These are phyloP conservation scores for Malassezia pachydermatis DNA, from an alignment of 1,284 basidiomycete species.

Conservation along the genomic window DNA sequence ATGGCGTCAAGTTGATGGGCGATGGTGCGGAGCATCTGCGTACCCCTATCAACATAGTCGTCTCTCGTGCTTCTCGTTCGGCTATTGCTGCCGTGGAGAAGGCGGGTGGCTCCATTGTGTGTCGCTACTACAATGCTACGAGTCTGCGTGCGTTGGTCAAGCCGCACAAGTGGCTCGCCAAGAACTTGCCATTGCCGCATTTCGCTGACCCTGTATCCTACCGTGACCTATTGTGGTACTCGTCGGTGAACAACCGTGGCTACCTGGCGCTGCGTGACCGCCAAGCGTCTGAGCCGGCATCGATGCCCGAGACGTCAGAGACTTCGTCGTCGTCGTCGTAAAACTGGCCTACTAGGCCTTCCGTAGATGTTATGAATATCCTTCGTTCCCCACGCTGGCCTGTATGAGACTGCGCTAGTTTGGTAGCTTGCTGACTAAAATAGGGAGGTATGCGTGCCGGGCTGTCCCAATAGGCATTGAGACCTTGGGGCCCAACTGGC, in stretches of 20 bases:
- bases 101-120: constrained; percentile 71
- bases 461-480: no score
- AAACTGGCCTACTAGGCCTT: no score
- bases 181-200: constrained; percentile 28
- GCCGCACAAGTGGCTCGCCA: constrained; percentile 44
- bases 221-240: constrained; percentile 29
- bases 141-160: constrained; percentile 71
- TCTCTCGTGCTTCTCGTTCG: constrained; percentile 73
- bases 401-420: no score
- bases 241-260: constrained; percentile 18
- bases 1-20: constrained; percentile 83
- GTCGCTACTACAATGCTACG: constrained; percentile 82
- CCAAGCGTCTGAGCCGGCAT: not conserved
- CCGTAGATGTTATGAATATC: no score
- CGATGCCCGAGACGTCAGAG: not conserved
- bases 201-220: constrained; percentile 35
- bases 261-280: constrained; percentile 18
- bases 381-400: no score
- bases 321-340: not conserved
- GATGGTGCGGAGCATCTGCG: constrained; percentile 63
- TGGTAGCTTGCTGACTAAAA: no score
- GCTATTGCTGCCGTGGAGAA: constrained; percentile 76
- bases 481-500: no score
- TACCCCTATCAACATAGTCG: constrained; percentile 66
- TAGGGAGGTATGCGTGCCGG: no score